phyloP scores from a whole-genome alignment of 139 green algal species.

The Tetradesmus lagerheimii region DNA sequence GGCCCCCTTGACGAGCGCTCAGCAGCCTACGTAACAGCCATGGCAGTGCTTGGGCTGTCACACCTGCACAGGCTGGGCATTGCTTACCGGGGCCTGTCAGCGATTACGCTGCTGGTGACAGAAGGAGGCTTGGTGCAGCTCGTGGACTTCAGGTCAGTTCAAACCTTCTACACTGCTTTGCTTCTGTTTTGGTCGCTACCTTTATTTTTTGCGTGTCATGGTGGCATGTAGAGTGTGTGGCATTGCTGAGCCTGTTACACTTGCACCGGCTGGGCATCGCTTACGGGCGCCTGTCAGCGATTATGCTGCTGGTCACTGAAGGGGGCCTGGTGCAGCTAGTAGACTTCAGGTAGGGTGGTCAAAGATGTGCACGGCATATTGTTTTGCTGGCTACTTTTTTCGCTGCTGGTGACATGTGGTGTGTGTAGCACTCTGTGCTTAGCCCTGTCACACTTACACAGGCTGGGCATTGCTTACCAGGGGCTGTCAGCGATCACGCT shows the following conservation, averaged over 20 bases:
- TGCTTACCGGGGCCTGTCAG: slow-evolving; percentile 66
- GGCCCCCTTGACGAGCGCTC: slow-evolving; percentile 60
- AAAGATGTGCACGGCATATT: not conserved
- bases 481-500: slow-evolving; percentile 67
- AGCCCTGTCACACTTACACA: slow-evolving; percentile 70
- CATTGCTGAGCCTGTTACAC: slow-evolving; percentile 75
- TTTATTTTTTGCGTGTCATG: too few species aligned
- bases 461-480: slow-evolving; percentile 65
- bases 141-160: slow-evolving; percentile 60
- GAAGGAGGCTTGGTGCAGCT: slow-evolving; percentile 63
- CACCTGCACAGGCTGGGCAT: slow-evolving; percentile 63
- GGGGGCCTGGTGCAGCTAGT: slow-evolving; percentile 62
- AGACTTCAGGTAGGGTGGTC: slow-evolving; percentile 57
- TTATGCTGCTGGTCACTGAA: slow-evolving; percentile 72
- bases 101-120: slow-evolving; percentile 71
- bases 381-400: not conserved
- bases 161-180: not conserved
- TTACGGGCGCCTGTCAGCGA: slow-evolving; percentile 65
- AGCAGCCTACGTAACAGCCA: slow-evolving; percentile 66
- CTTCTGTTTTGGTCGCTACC: too few species aligned
- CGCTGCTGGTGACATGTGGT: slow-evolving; percentile 71
- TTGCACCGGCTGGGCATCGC: slow-evolving; percentile 70
- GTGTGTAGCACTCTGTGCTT: too few species aligned
- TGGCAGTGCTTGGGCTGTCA: slow-evolving; percentile 71
- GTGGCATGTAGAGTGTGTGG: too few species aligned